These are phyloP conservation scores for Chlorociboria aeruginascens DNA, from an alignment of 495 filamentous ascomycete species.

Conservation along the genomic window DNA sequence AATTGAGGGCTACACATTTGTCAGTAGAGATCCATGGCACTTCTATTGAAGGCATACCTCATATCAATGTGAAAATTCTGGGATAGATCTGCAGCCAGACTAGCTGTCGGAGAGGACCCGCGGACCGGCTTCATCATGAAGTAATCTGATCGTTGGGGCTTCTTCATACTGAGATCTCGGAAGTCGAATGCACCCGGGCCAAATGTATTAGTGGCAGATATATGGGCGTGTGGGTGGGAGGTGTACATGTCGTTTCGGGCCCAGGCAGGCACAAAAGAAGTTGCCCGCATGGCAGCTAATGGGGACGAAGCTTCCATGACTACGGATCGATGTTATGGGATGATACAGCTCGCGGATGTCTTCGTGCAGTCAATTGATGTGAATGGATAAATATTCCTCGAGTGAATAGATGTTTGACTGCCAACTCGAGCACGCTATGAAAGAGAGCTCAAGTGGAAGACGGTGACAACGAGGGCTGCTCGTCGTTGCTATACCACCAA, in stretches of 20 bases:
- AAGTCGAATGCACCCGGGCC: conserved; percentile 59
- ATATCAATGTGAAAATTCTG: conserved; percentile 86
- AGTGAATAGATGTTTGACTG: conserved; percentile 11
- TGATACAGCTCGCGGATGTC: conserved; percentile 2
- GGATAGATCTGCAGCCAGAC: conserved; percentile 83
- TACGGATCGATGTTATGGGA: conserved; percentile 3
- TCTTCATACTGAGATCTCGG: conserved; percentile 55
- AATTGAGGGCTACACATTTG: conserved; percentile 59
- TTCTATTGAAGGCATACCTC: conserved; percentile 44
- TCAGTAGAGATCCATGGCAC: background rate
- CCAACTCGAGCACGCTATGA: background rate
- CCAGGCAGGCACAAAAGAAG: conserved; percentile 41
- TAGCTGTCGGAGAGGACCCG: conserved; percentile 82
- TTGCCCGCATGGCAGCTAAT: conserved; percentile 84
- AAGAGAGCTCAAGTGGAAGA: background rate
- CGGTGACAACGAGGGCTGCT: background rate
- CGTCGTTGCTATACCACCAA: background rate
- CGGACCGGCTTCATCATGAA: conserved; percentile 62
- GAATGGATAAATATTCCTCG: conserved; percentile 4
- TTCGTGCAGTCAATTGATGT: conserved; percentile 6
- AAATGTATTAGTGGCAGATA: conserved; percentile 40
- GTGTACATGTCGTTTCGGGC: conserved; percentile 30
- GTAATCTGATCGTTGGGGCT: conserved; percentile 49
- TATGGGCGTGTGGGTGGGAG: conserved; percentile 36
- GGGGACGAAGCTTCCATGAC: conserved; percentile 89